These are phyloP conservation scores for Blastobotrys muscicola DNA, from an alignment of 805 yeast species.

Conservation along the genomic window DNA sequence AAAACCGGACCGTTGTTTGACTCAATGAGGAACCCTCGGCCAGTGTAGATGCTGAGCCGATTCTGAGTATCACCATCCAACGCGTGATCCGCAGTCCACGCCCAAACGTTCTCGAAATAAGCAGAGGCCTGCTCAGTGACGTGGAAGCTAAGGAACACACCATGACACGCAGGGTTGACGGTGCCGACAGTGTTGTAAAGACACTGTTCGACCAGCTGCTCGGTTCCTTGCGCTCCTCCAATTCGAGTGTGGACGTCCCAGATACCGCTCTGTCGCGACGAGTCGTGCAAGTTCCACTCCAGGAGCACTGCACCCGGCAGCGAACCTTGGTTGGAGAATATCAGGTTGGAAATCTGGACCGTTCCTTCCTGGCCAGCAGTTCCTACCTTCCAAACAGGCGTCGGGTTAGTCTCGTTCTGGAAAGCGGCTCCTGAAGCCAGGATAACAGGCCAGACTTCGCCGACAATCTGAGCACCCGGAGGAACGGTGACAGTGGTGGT, in stretches of 20 bases:
- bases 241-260: conserved; percentile 6
- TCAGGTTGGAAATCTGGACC: conserved; percentile 5
- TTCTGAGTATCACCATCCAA: conserved; percentile 1
- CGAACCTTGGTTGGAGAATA: conserved; percentile 3
- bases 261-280: neutral
- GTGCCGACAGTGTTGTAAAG: neutral
- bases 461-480: conserved; percentile 3
- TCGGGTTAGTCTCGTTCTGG: conserved; percentile 1
- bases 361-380: conserved; percentile 3
- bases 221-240: conserved; percentile 6
- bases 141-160: conserved; percentile 3
- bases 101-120: conserved; percentile 7
- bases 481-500: conserved; percentile 3
- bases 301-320: conserved; percentile 3
- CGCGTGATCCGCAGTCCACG: conserved; percentile 8
- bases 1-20: neutral
- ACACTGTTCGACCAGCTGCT: no score
- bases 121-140: conserved; percentile 4
- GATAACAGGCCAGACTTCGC: conserved; percentile 7
- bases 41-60: conserved; percentile 3
- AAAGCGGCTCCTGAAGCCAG: conserved; percentile 1
- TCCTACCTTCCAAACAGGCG: neutral
- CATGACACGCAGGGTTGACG: conserved; percentile 1
- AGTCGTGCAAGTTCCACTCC: conserved; percentile 4
- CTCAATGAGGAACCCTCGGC: conserved; percentile 6